Conservation (phyloP, 805 yeast species). For the Candida corydali region DNA sequence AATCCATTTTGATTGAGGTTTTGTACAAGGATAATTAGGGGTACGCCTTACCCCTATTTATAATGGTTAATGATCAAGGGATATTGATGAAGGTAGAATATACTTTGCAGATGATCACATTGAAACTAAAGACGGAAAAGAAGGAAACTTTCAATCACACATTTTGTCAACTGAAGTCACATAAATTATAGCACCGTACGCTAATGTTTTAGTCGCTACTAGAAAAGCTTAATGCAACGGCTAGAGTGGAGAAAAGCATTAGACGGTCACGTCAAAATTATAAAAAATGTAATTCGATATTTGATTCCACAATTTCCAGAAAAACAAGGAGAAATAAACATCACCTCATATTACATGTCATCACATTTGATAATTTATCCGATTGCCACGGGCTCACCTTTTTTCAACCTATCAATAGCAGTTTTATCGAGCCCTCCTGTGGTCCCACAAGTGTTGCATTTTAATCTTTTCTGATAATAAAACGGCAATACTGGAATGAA, state of each 20-base stretch:
- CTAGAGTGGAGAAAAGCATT: background rate
- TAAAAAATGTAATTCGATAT: background rate
- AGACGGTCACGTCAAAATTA: background rate
- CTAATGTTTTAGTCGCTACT: no score
- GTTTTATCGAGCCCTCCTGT: conserved; percentile 24
- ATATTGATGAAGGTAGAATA: background rate
- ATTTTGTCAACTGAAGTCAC: no score
- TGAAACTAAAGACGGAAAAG: background rate
- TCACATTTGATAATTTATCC: conserved; percentile 9
- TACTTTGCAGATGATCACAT: conserved; percentile 2
- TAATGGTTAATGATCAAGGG: conserved; percentile 2
- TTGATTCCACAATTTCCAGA: background rate
- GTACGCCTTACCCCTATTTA: conserved; percentile 12
- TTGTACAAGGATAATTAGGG: conserved; percentile 8
- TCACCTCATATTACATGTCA: conserved; percentile 2
- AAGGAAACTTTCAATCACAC: no score
- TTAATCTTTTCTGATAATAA: conserved; percentile 47
- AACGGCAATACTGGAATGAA: conserved; percentile 53
- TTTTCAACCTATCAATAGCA: conserved; percentile 20
- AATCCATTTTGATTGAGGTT: background rate
- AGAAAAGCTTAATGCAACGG: background rate
- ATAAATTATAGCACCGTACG: no score
- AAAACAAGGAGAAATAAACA: background rate
- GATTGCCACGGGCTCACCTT: conserved; percentile 35
- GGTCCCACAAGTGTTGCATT: conserved; percentile 49